Conservation (phyloP, 2,329 filamentous ascomycete species). For the Rhynchosporium secalis region DNA sequence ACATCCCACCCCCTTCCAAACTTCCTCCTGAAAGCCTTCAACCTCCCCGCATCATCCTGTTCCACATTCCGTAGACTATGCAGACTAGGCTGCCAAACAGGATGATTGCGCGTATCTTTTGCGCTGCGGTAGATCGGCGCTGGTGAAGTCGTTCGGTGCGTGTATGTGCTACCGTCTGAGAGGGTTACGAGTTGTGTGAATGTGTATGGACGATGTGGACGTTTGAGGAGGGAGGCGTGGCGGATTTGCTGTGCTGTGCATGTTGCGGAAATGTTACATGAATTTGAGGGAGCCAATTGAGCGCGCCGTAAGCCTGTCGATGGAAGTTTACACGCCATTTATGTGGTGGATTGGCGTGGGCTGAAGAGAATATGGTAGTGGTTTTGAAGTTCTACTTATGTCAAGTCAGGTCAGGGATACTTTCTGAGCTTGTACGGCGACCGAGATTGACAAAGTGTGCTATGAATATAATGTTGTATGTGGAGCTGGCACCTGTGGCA, state of each 20-base stretch:
- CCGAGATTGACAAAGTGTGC: slow-evolving; percentile 20
- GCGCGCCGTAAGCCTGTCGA: slow-evolving; percentile 29
- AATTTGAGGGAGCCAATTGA: slow-evolving; percentile 64
- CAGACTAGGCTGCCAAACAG: slow-evolving; percentile 86
- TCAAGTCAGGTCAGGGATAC: slow-evolving; percentile 14
- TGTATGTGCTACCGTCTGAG: slow-evolving; percentile 84
- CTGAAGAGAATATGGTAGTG: neutral
- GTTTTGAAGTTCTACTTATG: neutral
- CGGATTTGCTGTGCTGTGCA: slow-evolving; percentile 45
- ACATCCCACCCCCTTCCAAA: slow-evolving; percentile 86
- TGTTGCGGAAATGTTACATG: neutral
- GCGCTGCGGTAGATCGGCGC: slow-evolving; percentile 56
- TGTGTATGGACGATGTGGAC: slow-evolving; percentile 89
- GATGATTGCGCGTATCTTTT: slow-evolving; percentile 87
- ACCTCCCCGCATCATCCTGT: slow-evolving; percentile 87
- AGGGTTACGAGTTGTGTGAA: slow-evolving; percentile 96
- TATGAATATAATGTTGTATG: slow-evolving; percentile 21
- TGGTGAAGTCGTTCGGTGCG: slow-evolving; percentile 75
- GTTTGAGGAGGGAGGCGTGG: slow-evolving; percentile 80
- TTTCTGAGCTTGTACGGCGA: slow-evolving; percentile 24
- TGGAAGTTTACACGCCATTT: slow-evolving; percentile 18
- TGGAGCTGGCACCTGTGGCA: neutral
- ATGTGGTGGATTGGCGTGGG: slow-evolving; percentile 6
- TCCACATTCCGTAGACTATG: slow-evolving; percentile 84
- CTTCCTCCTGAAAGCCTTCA: slow-evolving; percentile 80